Percentiles rank a stretch among this genome's conserved stretches.
Evolutionary conservation across 768 basidiomycete species (phyloP).

Genomic region (Mycena capillaripes): DNA sequence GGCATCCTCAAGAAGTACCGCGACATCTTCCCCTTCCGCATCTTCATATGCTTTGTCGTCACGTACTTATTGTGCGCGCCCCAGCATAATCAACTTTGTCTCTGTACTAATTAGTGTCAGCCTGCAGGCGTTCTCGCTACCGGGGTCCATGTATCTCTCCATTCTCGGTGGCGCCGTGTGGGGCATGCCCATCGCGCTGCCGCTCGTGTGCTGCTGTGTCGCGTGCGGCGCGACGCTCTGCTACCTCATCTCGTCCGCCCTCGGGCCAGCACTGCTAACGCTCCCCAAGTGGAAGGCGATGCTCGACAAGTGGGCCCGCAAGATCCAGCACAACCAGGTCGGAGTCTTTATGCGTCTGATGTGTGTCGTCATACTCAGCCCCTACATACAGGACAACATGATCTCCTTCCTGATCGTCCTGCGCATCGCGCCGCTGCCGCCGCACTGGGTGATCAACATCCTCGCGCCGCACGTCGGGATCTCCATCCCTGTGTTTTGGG

Average conservation of each 20-base stretch:
- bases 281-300: slow-evolving; percentile 88
- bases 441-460: slow-evolving; percentile 97
- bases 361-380: too few relatives aligned
- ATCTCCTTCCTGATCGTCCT: slow-evolving; percentile 95
- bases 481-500: slow-evolving; percentile 88
- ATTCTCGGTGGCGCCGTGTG: slow-evolving; percentile 97
- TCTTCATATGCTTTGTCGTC: slow-evolving; percentile 88
- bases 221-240: slow-evolving; percentile 93
- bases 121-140: slow-evolving; percentile 95
- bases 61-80: slow-evolving; percentile 91
- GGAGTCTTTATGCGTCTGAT: not conserved
- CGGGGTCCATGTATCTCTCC: slow-evolving; percentile 98
- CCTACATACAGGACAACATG: slow-evolving; percentile 70
- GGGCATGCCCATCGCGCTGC: slow-evolving; percentile 88
- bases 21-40: slow-evolving; percentile 87
- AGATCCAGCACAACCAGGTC: slow-evolving; percentile 73
- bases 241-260: slow-evolving; percentile 91
- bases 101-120: slow-evolving; percentile 53
- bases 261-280: slow-evolving; percentile 92
- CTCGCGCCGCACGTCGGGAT: slow-evolving; percentile 95
- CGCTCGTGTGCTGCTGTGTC: slow-evolving; percentile 93
- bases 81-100: not conserved
- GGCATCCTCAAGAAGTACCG: slow-evolving; percentile 91
- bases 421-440: slow-evolving; percentile 93
- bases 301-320: slow-evolving; percentile 86